A percentile compares a stretch with the other conserved stretches of the same genome.
Evolutionary conservation across 2,329 filamentous ascomycete species (phyloP).

Genomic region (Botryosphaeria dothidea): DNA sequence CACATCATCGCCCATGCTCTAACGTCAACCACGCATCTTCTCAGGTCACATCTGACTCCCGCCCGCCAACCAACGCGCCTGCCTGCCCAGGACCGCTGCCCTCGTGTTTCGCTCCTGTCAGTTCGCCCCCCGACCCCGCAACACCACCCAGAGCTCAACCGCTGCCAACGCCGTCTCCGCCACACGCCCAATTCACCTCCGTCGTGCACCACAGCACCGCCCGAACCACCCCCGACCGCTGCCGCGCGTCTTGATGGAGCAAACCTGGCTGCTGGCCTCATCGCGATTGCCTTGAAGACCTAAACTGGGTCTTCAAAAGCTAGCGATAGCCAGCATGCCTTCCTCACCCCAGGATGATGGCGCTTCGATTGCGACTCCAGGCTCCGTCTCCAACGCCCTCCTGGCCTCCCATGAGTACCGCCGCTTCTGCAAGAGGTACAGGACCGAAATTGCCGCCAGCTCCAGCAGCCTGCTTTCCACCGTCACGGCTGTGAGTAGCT

Average conservation of each 20-base stretch:
- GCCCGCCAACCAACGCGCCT: slow-evolving; percentile 8
- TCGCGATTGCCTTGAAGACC: slow-evolving; percentile 64
- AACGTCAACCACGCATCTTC: slow-evolving; percentile 19
- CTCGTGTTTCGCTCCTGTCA: slow-evolving; percentile 1
- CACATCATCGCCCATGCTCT: slow-evolving; percentile 19
- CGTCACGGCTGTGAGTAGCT: slow-evolving; percentile 60
- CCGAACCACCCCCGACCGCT: not conserved
- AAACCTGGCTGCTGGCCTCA: slow-evolving; percentile 52
- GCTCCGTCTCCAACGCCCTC: slow-evolving; percentile 8
- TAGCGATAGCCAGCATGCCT: slow-evolving; percentile 48
- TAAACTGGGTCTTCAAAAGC: slow-evolving; percentile 52
- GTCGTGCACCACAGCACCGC: not conserved
- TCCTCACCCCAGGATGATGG: slow-evolving; percentile 43
- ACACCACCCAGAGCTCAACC: slow-evolving; percentile 11
- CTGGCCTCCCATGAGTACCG: slow-evolving; percentile 26
- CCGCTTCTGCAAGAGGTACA: slow-evolving; percentile 71
- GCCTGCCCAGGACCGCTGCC: not conserved
- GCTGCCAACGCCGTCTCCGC: not conserved
- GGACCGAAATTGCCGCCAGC: slow-evolving; percentile 78
- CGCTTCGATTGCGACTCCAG: slow-evolving; percentile 30
- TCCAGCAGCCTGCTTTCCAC: slow-evolving; percentile 77
- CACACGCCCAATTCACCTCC: slow-evolving; percentile 12
- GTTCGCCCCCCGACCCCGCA: slow-evolving; percentile 18
- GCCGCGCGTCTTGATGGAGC: slow-evolving; percentile 53
- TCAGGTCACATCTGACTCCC: slow-evolving; percentile 1